Evolutionary conservation across 192 early-diverging fungal genomes (phyloP).

Genomic region (Coemansia sp.): DNA sequence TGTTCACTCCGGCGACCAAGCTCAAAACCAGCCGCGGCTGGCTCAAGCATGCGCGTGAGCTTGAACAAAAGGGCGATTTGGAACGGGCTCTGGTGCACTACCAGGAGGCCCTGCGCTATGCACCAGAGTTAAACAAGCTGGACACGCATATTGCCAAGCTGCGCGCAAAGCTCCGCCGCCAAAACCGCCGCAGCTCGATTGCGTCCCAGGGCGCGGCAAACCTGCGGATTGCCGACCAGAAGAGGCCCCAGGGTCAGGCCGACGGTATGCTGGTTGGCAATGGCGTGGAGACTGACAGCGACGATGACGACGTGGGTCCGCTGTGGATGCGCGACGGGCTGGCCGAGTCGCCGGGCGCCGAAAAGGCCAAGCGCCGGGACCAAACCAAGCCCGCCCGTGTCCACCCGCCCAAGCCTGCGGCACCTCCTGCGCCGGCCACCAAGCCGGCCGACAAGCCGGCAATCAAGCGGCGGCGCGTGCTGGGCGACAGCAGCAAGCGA

Average conservation of each 20-base stretch:
- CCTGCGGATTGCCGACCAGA: constrained; percentile 9
- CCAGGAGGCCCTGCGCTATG: constrained; percentile 46
- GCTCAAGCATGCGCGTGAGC: constrained; percentile 50
- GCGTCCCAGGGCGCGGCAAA: constrained; percentile 27
- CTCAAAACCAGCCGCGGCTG: constrained; percentile 55
- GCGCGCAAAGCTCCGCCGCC: constrained; percentile 16
- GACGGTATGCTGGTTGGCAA: neutral
- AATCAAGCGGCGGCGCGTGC: constrained; percentile 12
- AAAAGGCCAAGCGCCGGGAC: constrained; percentile 38
- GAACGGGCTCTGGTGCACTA: constrained; percentile 51
- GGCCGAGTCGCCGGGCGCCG: constrained; percentile 45
- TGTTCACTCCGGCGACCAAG: constrained; percentile 56
- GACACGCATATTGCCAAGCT: constrained; percentile 48
- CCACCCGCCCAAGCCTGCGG: neutral
- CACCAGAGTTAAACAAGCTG: constrained; percentile 47
- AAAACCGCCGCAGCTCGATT: constrained; percentile 37
- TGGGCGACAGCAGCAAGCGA: constrained; percentile 17
- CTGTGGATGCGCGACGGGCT: constrained; percentile 40
- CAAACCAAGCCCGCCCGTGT: neutral
- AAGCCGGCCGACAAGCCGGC: neutral
- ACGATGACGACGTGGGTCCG: constrained; percentile 22
- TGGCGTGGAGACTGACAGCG: neutral
- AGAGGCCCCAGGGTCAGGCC: neutral
- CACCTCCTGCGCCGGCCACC: neutral
- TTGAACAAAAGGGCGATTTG: constrained; percentile 48